These are phyloP conservation scores for Cicer cuneatum DNA, from an alignment of 306 rosid genomes.

Conservation along the genomic window DNA sequence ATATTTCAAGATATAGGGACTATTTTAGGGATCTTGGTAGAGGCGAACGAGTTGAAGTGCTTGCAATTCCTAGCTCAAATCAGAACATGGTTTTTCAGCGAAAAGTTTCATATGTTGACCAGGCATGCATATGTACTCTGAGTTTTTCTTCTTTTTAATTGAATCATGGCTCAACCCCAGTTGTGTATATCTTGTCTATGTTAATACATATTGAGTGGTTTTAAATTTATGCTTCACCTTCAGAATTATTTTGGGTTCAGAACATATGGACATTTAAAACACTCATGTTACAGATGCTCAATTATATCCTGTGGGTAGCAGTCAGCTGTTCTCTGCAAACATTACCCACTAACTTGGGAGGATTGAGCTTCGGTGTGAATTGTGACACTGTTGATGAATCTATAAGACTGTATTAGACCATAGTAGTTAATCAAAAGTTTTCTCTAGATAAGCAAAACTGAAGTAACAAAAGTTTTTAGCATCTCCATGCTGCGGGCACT, in stretches of 20 bases:
- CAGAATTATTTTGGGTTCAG: constrained; percentile 17
- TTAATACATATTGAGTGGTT: constrained; percentile 21
- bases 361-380: constrained; percentile 15
- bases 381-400: constrained; percentile 17
- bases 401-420: constrained; percentile 24
- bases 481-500: constrained; percentile 1
- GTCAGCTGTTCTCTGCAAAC: constrained; percentile 4
- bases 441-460: constrained; percentile 10
- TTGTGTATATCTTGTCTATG: constrained; percentile 35
- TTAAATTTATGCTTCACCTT: constrained; percentile 32
- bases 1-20: constrained; percentile 75
- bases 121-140: constrained; percentile 54
- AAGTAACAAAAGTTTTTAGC: background rate
- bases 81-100: constrained; percentile 63
- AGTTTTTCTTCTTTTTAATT: constrained; percentile 10
- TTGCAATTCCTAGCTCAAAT: constrained; percentile 72
- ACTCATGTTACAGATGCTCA: constrained; percentile 21
- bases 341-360: background rate
- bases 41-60: constrained; percentile 88
- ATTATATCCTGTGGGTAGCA: constrained; percentile 8
- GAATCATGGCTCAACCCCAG: background rate
- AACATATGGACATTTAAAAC: constrained; percentile 22
- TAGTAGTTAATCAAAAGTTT: background rate
- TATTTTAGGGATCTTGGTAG: constrained; percentile 89
- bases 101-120: constrained; percentile 76